Percentiles rank a stretch among this genome's conserved stretches.
Evolutionary conservation across 768 basidiomycete species (phyloP).

Genomic region (Infundibulicybe gibba): DNA sequence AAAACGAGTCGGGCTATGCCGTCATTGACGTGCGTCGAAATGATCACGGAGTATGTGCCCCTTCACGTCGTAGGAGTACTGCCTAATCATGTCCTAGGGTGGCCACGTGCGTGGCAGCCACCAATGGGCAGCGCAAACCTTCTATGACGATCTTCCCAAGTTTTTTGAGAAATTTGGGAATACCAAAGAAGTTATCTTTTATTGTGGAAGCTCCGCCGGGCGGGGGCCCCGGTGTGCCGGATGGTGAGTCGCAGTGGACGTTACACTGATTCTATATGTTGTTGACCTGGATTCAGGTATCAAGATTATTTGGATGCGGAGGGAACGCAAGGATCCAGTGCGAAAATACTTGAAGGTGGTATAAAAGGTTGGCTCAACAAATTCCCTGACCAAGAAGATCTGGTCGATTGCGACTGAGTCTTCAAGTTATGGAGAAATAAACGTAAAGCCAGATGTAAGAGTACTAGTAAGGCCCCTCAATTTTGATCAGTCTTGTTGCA

Average conservation of each 20-base stretch:
- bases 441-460: no score
- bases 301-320: slow-evolving; percentile 39
- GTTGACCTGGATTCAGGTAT: slow-evolving; percentile 30
- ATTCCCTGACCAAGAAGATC: background rate
- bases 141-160: slow-evolving; percentile 37
- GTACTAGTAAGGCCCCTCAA: no score
- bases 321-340: slow-evolving; percentile 7
- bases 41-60: slow-evolving; percentile 37
- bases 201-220: slow-evolving; percentile 48
- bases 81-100: slow-evolving; percentile 27
- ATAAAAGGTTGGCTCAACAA: background rate
- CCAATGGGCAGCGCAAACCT: slow-evolving; percentile 47
- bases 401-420: no score
- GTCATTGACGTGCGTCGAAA: slow-evolving; percentile 49
- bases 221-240: slow-evolving; percentile 52
- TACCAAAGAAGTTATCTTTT: slow-evolving; percentile 45
- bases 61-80: background rate
- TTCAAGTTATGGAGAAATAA: no score
- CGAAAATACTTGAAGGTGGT: background rate
- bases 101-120: slow-evolving; percentile 51
- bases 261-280: background rate
- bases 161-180: slow-evolving; percentile 39
- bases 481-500: no score
- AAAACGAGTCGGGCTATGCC: slow-evolving; percentile 21
- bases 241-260: slow-evolving; percentile 32